Evolutionary conservation across 2,329 filamentous ascomycete species (phyloP).

Genomic region (Fusarium begoniae): DNA sequence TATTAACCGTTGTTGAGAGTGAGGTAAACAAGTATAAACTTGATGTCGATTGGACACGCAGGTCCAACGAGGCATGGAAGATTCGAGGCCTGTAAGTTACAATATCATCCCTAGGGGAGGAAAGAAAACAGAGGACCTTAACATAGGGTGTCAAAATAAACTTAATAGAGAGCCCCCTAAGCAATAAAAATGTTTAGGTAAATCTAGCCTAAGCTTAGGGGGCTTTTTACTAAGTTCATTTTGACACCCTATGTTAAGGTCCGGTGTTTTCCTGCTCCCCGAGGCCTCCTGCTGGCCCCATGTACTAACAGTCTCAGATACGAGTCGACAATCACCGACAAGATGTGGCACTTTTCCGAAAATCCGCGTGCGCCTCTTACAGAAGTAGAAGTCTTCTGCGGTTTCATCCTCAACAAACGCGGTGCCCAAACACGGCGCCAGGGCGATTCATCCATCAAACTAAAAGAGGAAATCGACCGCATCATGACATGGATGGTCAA

Average conservation of each 20-base stretch:
- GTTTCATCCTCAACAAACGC: conserved; percentile 62
- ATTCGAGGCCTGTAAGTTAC: conserved; percentile 57
- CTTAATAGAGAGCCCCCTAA: no score
- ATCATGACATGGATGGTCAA: conserved; percentile 54
- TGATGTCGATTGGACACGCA: conserved; percentile 47
- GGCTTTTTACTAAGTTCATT: no score
- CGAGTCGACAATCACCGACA: conserved; percentile 52
- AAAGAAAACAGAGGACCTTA: no score
- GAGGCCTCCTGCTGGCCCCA: background rate
- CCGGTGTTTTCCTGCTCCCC: no score
- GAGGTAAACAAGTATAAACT: conserved; percentile 31
- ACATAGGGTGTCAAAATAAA: no score
- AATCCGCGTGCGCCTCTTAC: conserved; percentile 55
- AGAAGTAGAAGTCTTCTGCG: conserved; percentile 65
- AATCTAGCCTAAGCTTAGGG: no score
- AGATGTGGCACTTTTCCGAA: conserved; percentile 56
- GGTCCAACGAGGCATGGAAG: conserved; percentile 51
- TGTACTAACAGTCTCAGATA: conserved; percentile 51
- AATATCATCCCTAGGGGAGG: no score
- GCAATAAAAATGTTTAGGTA: no score
- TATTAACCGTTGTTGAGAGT: conserved; percentile 44
- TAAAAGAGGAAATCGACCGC: conserved; percentile 62
- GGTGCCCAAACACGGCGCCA: conserved; percentile 61
- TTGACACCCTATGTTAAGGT: no score
- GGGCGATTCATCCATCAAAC: conserved; percentile 60